Evolutionary conservation across 73 alveolate species (phyloP).

Genomic region (Paraurostyla sp.): DNA sequence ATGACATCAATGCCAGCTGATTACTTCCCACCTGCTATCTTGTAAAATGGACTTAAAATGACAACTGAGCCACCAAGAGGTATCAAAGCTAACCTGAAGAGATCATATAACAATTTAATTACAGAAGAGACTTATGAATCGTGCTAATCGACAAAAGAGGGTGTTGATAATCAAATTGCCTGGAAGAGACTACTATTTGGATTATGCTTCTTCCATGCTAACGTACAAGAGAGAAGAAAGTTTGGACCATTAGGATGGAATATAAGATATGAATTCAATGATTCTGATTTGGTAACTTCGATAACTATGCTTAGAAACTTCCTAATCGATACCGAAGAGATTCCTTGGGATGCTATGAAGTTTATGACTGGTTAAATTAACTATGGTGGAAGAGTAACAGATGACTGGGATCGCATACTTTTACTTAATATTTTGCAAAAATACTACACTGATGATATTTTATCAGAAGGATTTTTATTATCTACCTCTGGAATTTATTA

Average conservation of each 20-base stretch:
- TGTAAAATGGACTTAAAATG: constrained; percentile 95
- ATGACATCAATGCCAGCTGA: constrained; percentile 98
- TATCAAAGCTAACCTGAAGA: constrained; percentile 87
- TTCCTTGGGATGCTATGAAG: constrained; percentile 97
- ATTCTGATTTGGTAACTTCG: constrained; percentile 94
- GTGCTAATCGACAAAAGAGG: constrained; percentile 71
- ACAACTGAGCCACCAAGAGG: constrained; percentile 99
- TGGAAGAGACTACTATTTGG: constrained; percentile 92
- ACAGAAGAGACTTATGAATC: constrained; percentile 84
- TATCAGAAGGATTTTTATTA: constrained; percentile 84
- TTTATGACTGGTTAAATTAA: constrained; percentile 96
- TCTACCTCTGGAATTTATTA: constrained; percentile 92
- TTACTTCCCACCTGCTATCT: constrained; percentile 97
- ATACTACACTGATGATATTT: constrained; percentile 87
- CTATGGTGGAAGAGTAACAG: constrained; percentile 99
- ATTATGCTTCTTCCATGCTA: constrained; percentile 96
- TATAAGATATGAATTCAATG: constrained; percentile 96
- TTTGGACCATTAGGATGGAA: constrained; percentile 96
- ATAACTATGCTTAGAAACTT: constrained; percentile 87
- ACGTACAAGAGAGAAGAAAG: constrained; percentile 97
- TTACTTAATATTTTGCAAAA: constrained; percentile 86
- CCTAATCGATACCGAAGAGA: constrained; percentile 89
- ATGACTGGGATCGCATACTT: constrained; percentile 95
- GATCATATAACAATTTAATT: constrained; percentile 83
- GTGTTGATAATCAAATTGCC: constrained; percentile 75